These are phyloP conservation scores for Selaginella moellendorffii DNA, from an alignment of 75 land plant species.

Conservation along the genomic window DNA sequence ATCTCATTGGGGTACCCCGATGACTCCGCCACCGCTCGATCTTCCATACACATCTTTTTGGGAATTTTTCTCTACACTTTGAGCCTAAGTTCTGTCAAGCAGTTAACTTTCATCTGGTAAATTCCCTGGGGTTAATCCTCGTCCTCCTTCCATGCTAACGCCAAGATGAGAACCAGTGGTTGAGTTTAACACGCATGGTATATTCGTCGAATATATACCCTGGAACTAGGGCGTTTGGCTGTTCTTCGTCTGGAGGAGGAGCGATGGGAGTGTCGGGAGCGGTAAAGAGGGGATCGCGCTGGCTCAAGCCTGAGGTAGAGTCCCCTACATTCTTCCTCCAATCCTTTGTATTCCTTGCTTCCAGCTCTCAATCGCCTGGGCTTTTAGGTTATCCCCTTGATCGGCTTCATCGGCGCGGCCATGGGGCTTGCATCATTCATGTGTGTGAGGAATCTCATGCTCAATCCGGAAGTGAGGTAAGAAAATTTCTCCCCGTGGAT, in stretches of 20 bases:
- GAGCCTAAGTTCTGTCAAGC: too few species aligned
- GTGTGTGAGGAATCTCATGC: constrained; percentile 39
- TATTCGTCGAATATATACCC: background rate
- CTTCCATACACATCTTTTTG: too few species aligned
- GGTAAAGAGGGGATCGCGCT: constrained; percentile 1
- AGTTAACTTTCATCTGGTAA: too few species aligned
- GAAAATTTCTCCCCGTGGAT: background rate
- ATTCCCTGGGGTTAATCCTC: too few species aligned
- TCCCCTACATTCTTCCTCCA: background rate
- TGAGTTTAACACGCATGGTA: background rate
- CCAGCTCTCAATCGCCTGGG: background rate
- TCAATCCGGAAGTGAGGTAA: constrained; percentile 82
- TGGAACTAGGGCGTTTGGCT: background rate
- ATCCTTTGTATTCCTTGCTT: background rate
- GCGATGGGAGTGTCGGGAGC: background rate
- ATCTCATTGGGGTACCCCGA: too few species aligned
- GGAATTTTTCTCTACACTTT: too few species aligned
- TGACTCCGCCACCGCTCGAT: too few species aligned
- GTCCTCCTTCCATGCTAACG: too few species aligned
- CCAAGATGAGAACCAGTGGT: too few species aligned
- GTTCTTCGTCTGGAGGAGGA: background rate
- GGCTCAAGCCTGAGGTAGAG: constrained; percentile 27
- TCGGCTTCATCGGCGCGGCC: constrained; percentile 59
- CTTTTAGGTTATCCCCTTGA: constrained; percentile 55
- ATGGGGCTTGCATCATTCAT: constrained; percentile 43